Percentiles rank a stretch among this genome's conserved stretches.
Evolutionary conservation across 1,284 basidiomycete genomes (phyloP).

Genomic region (Microbotryum silenes-acaulis): DNA sequence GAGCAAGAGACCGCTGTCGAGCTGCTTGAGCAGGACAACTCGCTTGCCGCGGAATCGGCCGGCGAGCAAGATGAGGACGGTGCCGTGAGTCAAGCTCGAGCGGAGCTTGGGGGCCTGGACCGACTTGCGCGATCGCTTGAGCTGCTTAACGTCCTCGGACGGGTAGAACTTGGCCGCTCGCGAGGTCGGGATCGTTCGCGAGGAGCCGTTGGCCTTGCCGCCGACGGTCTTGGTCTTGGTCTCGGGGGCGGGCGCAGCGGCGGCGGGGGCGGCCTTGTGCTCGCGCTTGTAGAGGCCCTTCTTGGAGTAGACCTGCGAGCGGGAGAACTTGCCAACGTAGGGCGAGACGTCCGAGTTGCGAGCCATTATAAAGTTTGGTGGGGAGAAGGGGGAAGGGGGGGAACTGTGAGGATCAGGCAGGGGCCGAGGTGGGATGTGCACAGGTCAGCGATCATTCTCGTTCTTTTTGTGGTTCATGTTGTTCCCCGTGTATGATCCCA

Average conservation of each 20-base stretch:
- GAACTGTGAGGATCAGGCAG: background rate
- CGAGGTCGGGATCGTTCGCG: constrained; percentile 69
- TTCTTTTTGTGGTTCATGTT: no score
- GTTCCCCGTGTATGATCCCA: no score
- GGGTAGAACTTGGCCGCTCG: constrained; percentile 91
- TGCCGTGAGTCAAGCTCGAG: constrained; percentile 83
- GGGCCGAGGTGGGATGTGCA: background rate
- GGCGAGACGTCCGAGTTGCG: constrained; percentile 80
- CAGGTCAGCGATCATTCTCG: background rate
- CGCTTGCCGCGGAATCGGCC: constrained; percentile 98
- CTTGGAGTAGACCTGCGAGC: constrained; percentile 69
- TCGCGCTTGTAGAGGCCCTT: constrained; percentile 58
- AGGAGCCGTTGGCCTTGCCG: constrained; percentile 85
- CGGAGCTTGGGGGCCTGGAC: constrained; percentile 69
- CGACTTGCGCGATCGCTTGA: constrained; percentile 86
- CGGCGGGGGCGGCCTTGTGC: constrained; percentile 48
- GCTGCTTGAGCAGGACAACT: constrained; percentile 96
- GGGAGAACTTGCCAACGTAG: constrained; percentile 74
- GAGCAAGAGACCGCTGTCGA: constrained; percentile 74
- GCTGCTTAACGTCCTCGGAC: constrained; percentile 80
- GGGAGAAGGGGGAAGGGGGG: background rate
- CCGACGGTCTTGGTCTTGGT: constrained; percentile 74
- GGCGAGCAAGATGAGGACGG: constrained; percentile 92
- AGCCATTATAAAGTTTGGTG: constrained; percentile 57
- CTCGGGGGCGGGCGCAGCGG: constrained; percentile 47